phyloP scores from a whole-genome alignment of 2,329 filamentous ascomycete species.

The Didymella arachidicola region DNA sequence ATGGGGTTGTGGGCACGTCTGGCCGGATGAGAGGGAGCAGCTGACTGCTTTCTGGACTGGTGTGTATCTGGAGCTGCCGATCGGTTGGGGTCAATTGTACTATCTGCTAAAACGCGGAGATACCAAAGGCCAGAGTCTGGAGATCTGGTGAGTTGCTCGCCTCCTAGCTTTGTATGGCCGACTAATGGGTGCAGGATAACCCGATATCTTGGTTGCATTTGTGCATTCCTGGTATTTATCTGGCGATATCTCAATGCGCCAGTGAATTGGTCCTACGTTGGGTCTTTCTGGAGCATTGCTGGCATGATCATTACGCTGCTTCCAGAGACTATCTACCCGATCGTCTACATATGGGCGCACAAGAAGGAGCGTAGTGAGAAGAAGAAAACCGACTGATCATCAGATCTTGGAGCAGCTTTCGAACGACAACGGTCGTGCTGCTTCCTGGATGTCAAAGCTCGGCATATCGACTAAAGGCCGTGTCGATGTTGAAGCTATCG shows the following conservation, averaged over 20 bases:
- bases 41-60: conserved; percentile 54
- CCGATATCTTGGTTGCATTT: conserved; percentile 50
- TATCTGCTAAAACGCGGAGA: conserved; percentile 41
- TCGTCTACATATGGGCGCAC: conserved; percentile 50
- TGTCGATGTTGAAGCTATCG: neutral
- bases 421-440: too few relatives aligned
- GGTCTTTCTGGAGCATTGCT: conserved; percentile 42
- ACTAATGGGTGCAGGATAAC: conserved; percentile 42
- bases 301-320: conserved; percentile 49
- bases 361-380: conserved; percentile 31
- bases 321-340: conserved; percentile 51
- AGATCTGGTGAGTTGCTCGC: conserved; percentile 49
- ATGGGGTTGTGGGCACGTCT: conserved; percentile 36
- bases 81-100: conserved; percentile 48
- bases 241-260: conserved; percentile 53
- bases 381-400: conserved; percentile 9
- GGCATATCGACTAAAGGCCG: neutral
- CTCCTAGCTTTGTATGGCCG: neutral
- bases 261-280: conserved; percentile 52
- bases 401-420: neutral
- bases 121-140: conserved; percentile 51
- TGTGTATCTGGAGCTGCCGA: conserved; percentile 49
- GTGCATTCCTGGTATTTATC: conserved; percentile 50
- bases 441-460: neutral
- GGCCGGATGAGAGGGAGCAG: conserved; percentile 52